Percentiles rank a stretch among this genome's conserved stretches.
These are phyloP conservation scores for Boletus coffeatus DNA, from an alignment of 1,284 basidiomycete species.

Conservation along the genomic window DNA sequence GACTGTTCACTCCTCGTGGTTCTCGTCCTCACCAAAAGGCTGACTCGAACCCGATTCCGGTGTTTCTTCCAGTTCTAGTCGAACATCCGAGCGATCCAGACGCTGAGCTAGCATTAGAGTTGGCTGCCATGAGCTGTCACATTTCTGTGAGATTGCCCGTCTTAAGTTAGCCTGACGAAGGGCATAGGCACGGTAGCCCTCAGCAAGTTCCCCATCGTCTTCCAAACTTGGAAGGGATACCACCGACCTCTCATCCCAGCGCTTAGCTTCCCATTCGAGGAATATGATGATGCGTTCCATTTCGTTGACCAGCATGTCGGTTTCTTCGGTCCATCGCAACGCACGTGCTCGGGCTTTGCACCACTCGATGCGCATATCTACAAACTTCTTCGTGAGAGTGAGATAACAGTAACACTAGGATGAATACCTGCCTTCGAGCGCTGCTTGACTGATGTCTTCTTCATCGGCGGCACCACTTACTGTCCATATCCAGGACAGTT, in stretches of 20 bases:
- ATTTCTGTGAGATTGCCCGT: not conserved
- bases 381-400: not conserved
- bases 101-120: not conserved
- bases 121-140: not conserved
- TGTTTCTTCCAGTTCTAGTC: not conserved
- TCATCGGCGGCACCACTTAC: not conserved
- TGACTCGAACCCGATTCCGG: not conserved
- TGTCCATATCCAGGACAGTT: conserved; percentile 4
- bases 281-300: not conserved
- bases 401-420: not conserved
- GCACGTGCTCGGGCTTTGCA: not conserved
- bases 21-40: not conserved
- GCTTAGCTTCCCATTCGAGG: not conserved
- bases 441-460: not conserved
- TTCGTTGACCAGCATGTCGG: not conserved
- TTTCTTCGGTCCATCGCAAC: not conserved
- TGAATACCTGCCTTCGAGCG: not conserved
- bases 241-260: not conserved
- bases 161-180: not conserved
- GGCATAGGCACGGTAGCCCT: not conserved
- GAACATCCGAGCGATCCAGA: not conserved
- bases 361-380: conserved; percentile 1
- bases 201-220: not conserved
- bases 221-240: not conserved
- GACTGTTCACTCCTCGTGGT: not conserved